Conservation (phyloP, 345 rosid genomes). For the Citrus reticulata region DNA sequence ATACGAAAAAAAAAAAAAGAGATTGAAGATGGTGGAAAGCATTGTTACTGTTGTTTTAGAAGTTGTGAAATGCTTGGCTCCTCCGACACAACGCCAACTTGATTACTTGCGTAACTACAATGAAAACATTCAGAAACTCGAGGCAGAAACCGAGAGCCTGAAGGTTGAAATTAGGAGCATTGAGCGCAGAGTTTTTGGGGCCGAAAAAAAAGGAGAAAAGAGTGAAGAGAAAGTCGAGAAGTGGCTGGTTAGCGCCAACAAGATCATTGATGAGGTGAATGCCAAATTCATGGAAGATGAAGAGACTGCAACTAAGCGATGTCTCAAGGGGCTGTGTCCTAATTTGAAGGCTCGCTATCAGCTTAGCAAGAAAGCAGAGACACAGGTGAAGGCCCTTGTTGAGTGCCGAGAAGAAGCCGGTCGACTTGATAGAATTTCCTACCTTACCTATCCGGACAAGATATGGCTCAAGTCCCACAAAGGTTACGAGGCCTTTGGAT, state of each 20-base stretch:
- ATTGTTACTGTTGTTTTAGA: not conserved
- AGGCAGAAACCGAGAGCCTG: not conserved
- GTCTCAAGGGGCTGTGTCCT: conserved; percentile 11
- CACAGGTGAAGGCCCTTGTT: not conserved
- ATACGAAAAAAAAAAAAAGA: no score
- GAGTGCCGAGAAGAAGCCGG: not conserved
- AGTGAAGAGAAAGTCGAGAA: no score
- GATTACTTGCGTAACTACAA: not conserved
- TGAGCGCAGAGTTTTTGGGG: not conserved
- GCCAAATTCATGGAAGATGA: not conserved
- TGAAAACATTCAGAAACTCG: not conserved
- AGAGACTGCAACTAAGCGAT: not conserved
- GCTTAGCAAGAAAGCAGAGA: no score
- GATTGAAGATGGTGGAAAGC: no score
- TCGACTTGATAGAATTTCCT: not conserved
- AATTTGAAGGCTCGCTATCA: not conserved
- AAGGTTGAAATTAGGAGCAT: not conserved
- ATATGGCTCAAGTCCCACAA: not conserved
- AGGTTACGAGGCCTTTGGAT: no score
- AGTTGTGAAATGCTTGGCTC: not conserved
- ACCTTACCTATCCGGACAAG: not conserved
- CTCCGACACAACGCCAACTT: not conserved
- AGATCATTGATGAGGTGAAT: not conserved
- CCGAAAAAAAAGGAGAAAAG: not conserved
- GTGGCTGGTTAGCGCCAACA: no score